Evolutionary conservation across 805 yeast genomes (phyloP).

Genomic region (Candida ponderosae): DNA sequence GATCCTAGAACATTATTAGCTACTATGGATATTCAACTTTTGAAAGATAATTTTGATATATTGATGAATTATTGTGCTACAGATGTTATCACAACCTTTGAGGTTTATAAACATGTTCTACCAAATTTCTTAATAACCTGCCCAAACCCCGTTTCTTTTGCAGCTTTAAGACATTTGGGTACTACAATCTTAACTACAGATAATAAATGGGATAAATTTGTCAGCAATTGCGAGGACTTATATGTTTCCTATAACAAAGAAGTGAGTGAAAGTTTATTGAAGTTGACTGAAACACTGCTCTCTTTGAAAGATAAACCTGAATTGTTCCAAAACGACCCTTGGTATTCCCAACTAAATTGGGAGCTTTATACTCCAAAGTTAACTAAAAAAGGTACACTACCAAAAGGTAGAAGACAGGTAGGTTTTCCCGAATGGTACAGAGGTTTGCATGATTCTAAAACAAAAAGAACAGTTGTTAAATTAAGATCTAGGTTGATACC

Average conservation of each 20-base stretch:
- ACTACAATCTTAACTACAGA: conserved; percentile 75
- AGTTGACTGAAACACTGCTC: conserved; percentile 55
- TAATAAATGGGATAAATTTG: conserved; percentile 61
- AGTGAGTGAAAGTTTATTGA: conserved; percentile 51
- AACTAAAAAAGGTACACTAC: conserved; percentile 63
- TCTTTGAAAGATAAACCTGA: conserved; percentile 33
- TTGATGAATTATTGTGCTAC: conserved; percentile 76
- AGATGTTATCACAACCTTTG: conserved; percentile 73
- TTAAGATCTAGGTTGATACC: conserved; percentile 74
- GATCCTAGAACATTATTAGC: conserved; percentile 57
- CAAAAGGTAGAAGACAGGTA: conserved; percentile 64
- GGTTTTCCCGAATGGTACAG: conserved; percentile 95
- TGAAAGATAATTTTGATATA: conserved; percentile 47
- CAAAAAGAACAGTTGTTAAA: conserved; percentile 47
- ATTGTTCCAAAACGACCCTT: conserved; percentile 58
- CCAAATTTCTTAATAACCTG: conserved; percentile 61
- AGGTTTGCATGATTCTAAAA: conserved; percentile 35
- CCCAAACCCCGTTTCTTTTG: conserved; percentile 94
- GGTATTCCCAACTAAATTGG: conserved; percentile 93
- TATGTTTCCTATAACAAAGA: conserved; percentile 51
- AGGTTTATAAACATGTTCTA: conserved; percentile 57
- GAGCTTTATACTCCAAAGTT: conserved; percentile 47
- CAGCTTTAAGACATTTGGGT: conserved; percentile 71
- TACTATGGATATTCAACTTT: conserved; percentile 41
- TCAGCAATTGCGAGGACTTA: conserved; percentile 57